A percentile compares a stretch with the other conserved stretches of the same genome.
Conservation (phyloP, 2,329 filamentous ascomycete species). For the Xylaria sp. region DNA sequence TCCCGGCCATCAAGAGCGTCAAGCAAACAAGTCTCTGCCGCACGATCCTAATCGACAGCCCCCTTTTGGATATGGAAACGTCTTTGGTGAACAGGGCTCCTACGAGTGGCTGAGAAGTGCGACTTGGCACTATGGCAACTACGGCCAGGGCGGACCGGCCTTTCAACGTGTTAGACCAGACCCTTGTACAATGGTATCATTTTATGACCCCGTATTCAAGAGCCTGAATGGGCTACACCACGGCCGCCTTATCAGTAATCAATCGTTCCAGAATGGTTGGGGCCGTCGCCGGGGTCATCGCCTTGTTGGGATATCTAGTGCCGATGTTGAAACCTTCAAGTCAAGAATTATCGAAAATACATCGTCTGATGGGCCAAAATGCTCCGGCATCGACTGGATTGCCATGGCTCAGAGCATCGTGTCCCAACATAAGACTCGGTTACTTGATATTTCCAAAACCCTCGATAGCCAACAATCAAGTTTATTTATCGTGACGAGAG, state of each 20-base stretch:
- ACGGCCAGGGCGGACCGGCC: constrained; percentile 16
- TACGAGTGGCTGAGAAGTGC: constrained; percentile 20
- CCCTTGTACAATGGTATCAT: constrained; percentile 19
- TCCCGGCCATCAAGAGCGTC: constrained; percentile 12
- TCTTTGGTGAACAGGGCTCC: constrained; percentile 15
- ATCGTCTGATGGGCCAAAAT: not conserved
- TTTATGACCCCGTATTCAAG: constrained; percentile 16
- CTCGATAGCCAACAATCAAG: not conserved
- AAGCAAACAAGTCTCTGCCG: constrained; percentile 7
- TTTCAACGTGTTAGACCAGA: constrained; percentile 10
- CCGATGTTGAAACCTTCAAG: not conserved
- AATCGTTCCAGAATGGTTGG: constrained; percentile 23
- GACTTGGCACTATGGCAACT: constrained; percentile 20
- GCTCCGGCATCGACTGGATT: constrained; percentile 8
- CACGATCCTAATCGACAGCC: constrained; percentile 15
- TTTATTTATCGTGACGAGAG: constrained; percentile 1
- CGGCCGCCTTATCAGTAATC: constrained; percentile 10
- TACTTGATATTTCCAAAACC: constrained; percentile 6
- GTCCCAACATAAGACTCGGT: constrained; percentile 14
- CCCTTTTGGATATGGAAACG: constrained; percentile 14
- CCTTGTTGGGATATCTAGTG: constrained; percentile 13
- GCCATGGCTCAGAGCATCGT: constrained; percentile 1
- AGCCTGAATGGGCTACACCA: constrained; percentile 12
- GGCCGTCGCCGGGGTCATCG: constrained; percentile 20
- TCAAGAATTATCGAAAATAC: constrained; percentile 3